Conservation (phyloP, 2,329 filamentous ascomycete species). For the Hypoxylon sp. region DNA sequence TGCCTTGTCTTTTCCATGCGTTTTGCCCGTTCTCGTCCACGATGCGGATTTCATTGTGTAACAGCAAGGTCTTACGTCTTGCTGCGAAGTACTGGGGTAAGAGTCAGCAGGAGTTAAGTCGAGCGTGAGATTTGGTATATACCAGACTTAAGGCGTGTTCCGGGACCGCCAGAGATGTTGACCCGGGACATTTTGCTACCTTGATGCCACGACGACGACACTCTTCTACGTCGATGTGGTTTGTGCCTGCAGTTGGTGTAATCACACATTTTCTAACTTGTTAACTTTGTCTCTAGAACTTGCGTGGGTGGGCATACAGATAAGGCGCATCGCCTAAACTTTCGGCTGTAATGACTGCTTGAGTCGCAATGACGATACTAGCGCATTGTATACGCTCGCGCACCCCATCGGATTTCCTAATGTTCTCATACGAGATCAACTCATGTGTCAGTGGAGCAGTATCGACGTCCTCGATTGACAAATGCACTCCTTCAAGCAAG, state of each 20-base stretch:
- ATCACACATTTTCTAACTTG: constrained; percentile 36
- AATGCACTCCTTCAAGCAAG: constrained; percentile 33
- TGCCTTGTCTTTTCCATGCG: constrained; percentile 33
- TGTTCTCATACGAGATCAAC: constrained; percentile 32
- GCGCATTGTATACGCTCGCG: constrained; percentile 36
- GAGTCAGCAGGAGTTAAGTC: constrained; percentile 4
- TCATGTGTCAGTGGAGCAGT: constrained; percentile 31
- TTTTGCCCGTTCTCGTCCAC: constrained; percentile 27
- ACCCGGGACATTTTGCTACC: constrained; percentile 32
- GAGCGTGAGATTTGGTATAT: neutral
- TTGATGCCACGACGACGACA: constrained; percentile 35
- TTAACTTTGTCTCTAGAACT: neutral
- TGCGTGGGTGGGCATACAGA: constrained; percentile 20
- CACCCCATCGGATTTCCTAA: constrained; percentile 23
- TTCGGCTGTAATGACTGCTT: constrained; percentile 26
- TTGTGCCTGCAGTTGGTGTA: constrained; percentile 31
- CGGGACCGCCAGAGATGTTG: constrained; percentile 32
- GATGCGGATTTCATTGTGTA: constrained; percentile 31
- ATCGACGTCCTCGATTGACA: constrained; percentile 28
- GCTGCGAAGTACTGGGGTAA: constrained; percentile 37
- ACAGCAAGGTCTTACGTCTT: constrained; percentile 36
- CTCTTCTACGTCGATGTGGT: constrained; percentile 38
- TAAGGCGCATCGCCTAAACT: constrained; percentile 38
- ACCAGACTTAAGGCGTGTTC: constrained; percentile 39
- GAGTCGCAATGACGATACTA: constrained; percentile 34